Evolutionary conservation across 495 filamentous ascomycete species (phyloP).

Genomic region (Amorphotheca resinae): DNA sequence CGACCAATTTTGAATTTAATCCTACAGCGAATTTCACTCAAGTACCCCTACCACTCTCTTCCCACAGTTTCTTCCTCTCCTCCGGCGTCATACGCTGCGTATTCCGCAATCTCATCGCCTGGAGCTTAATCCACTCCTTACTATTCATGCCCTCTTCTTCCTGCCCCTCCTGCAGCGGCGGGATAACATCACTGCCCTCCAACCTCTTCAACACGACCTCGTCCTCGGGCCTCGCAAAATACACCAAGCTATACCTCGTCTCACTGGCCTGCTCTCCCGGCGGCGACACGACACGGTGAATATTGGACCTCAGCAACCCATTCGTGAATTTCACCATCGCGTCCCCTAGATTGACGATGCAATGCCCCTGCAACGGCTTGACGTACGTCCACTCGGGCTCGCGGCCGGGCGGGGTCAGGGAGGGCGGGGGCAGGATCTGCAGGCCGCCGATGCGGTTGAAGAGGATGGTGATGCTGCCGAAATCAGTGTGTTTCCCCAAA

Average conservation of each 20-base stretch:
- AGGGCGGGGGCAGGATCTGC: slow-evolving; percentile 56
- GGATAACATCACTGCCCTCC: slow-evolving; percentile 20
- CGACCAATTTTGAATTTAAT: no score
- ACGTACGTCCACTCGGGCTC: slow-evolving; percentile 47
- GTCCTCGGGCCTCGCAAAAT: slow-evolving; percentile 50
- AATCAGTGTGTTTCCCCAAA: slow-evolving; percentile 72
- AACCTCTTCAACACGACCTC: slow-evolving; percentile 36
- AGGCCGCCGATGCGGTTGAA: slow-evolving; percentile 76
- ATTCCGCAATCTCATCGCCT: slow-evolving; percentile 15
- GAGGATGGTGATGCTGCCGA: slow-evolving; percentile 77
- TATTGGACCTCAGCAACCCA: slow-evolving; percentile 46
- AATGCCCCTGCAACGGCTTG: slow-evolving; percentile 40
- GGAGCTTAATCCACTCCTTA: slow-evolving; percentile 17
- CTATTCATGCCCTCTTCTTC: slow-evolving; percentile 19
- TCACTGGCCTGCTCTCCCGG: slow-evolving; percentile 39
- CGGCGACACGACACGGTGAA: slow-evolving; percentile 48
- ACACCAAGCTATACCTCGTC: slow-evolving; percentile 47
- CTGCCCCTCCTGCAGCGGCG: slow-evolving; percentile 17
- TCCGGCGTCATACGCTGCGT: slow-evolving; percentile 1
- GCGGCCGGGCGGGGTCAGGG: slow-evolving; percentile 27
- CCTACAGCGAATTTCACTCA: slow-evolving; percentile 1
- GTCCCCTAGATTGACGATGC: slow-evolving; percentile 55
- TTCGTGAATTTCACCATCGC: slow-evolving; percentile 51
- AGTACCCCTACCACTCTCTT: slow-evolving; percentile 12
- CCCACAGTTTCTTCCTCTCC: slow-evolving; percentile 15